phyloP scores from a whole-genome alignment of 768 basidiomycete species.

The Astraeus odoratus region DNA sequence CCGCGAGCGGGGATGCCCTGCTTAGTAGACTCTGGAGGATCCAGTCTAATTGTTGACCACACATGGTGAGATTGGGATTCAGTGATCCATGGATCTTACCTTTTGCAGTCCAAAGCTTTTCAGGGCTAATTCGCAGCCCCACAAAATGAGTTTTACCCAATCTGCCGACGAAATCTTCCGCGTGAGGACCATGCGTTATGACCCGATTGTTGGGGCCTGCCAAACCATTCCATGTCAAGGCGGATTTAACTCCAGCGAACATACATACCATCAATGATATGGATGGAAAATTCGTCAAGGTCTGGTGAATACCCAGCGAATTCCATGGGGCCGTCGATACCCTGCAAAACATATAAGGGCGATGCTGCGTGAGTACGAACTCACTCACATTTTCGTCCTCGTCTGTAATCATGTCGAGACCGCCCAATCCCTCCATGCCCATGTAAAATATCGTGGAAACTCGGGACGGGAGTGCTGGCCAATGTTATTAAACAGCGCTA shows the following conservation, averaged over 20 bases:
- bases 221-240: slow-evolving; percentile 6
- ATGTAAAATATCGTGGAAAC: slow-evolving; percentile 82
- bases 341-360: slow-evolving; percentile 40
- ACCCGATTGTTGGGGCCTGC: slow-evolving; percentile 56
- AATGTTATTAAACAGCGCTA: slow-evolving; percentile 21
- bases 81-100: slow-evolving; percentile 34
- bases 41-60: slow-evolving; percentile 37
- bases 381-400: slow-evolving; percentile 62
- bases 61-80: not conserved
- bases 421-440: slow-evolving; percentile 83
- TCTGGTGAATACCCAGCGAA: slow-evolving; percentile 72
- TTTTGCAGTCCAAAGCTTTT: slow-evolving; percentile 80
- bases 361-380: not conserved
- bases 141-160: slow-evolving; percentile 67
- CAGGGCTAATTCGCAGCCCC: slow-evolving; percentile 54
- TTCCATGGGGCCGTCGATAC: slow-evolving; percentile 60
- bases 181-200: slow-evolving; percentile 48
- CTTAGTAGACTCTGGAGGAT: slow-evolving; percentile 56
- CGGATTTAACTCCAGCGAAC: not conserved
- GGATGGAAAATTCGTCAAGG: slow-evolving; percentile 76
- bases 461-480: slow-evolving; percentile 42
- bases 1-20: slow-evolving; percentile 47
- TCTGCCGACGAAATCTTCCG: slow-evolving; percentile 49
- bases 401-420: slow-evolving; percentile 70
- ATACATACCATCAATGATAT: slow-evolving; percentile 65